Conservation (phyloP, 116 monocot genomes). For the Cymodocea nodosa region DNA sequence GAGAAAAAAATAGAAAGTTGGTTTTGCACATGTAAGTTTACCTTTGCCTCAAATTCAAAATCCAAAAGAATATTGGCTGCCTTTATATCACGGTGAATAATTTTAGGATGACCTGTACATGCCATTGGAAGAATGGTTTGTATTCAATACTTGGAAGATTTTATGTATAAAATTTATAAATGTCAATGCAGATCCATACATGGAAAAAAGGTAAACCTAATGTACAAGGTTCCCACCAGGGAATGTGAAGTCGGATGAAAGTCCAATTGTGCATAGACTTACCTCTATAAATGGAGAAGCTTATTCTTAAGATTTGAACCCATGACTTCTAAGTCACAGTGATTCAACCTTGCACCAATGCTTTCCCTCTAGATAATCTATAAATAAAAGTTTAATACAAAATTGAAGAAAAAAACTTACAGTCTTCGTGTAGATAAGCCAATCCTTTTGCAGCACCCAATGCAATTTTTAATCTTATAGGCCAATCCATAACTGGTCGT, state of each 20-base stretch:
- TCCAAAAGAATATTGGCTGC: slow-evolving; percentile 34
- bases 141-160: neutral
- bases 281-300: no score
- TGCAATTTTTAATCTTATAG: slow-evolving; percentile 46
- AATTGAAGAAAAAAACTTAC: slow-evolving; percentile 23
- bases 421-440: slow-evolving; percentile 58
- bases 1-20: neutral
- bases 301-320: no score
- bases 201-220: neutral
- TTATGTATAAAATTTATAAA: no score
- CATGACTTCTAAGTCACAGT: no score
- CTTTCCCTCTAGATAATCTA: neutral
- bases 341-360: no score
- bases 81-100: slow-evolving; percentile 33
- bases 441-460: slow-evolving; percentile 54
- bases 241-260: no score
- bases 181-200: neutral
- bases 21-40: slow-evolving; percentile 1
- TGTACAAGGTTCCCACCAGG: no score
- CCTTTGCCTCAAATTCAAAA: slow-evolving; percentile 24
- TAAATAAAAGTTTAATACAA: neutral
- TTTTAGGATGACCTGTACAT: slow-evolving; percentile 24
- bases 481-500: slow-evolving; percentile 43
- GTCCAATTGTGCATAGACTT: no score
- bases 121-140: neutral